Evolutionary conservation across 306 rosid species (phyloP), one percentile per base, ranked within the genome.

Genomic region (Quillaja saponaria): DNA sequence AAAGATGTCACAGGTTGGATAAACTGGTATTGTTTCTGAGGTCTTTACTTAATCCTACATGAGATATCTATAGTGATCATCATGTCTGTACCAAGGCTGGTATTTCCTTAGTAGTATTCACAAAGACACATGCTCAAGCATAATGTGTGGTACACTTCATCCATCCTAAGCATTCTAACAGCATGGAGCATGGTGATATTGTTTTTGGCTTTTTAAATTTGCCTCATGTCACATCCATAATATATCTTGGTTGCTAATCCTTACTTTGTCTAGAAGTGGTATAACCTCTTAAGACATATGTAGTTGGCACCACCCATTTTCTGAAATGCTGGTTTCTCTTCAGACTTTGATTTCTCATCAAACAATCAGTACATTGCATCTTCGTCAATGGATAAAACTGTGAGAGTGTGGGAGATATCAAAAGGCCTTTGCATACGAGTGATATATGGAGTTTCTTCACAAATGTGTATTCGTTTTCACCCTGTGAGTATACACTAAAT

Each of bases 1-100:
- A 88, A 88, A 82, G 96, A 92, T 70, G 90, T 92, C 61, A 86
- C 98, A 92, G 98, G 98, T 92, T 77, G 84, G 90, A 86, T 72
- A 66, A 20, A 61, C 71, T 77, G 82, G 73, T 80, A 71, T 66
- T 78, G 75, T 52, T 86, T 78, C 78, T 68, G 47, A 62, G 54
- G 55, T 80, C 74, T 76, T 70, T 71, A 72, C 58, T 50, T 72
- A 14, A 58, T 64, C 55, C 67, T 72, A 52, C 48, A 46, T 50
- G 34, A 62, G 34, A 56, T 60, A 10, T 52, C n/a, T n/a, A n/a
- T n/a, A n/a, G n/a, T n/a, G n/a, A 53, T 73, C 45, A 19, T 25
- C 41, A 45, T 34, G 45, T 61, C 42, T 55, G 34, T 49, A 19
- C 40, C 21, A 13, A 28, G 61, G 61, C 28, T 47, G 34, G n/a